Evolutionary conservation across 164 flowering plant genomes (phyloP), one percentile per base, ranked within the genome.

Genomic region (Vitis rotundifolia): DNA sequence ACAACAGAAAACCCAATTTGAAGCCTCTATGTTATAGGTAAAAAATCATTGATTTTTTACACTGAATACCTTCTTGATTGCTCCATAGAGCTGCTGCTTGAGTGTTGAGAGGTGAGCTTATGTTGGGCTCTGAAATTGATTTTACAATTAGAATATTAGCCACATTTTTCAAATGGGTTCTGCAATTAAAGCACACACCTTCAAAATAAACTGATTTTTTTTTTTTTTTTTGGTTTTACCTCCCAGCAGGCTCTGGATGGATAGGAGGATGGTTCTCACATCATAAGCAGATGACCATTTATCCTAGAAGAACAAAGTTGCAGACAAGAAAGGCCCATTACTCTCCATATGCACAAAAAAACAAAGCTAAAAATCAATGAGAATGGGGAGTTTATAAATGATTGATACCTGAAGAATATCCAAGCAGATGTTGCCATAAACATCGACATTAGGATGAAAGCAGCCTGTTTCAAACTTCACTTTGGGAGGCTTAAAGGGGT

Each of bases 281-380:
- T 92, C 97, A 85, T 94, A 94, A 11, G 98, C 98, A 75, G 98
- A 94, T 29, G 98, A 92, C 97, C 98, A 94, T 73, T 92, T 88
- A 80, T 94, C 98, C 97, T 94, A 53, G 37, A 11, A 55, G 63
- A 49, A n/a, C 12, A 16, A 19, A 50, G 5, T 37, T 37, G 44
- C 5, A 4, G 9, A 8, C 7, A 15, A 44, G 14, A 54, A 19
- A 3, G 14, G 49, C 26, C 61, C 48, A 18, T 1, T 11, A 37
- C 44, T 15, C 2, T 18, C 14, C 15, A 15, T 13, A 14, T 14
- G 18, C 2, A 14, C 8, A 3, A 9, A 51, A 48, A 22, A 14
- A 51, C n/a, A 52, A 44, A 57, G 7, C 6, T n/a, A 59, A 19
- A 47, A 37, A 37, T 3, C 44, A 37, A 37, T 5, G 44, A 37